Percentiles rank a stretch among this genome's conserved stretches.
Evolutionary conservation across 768 basidiomycete species (phyloP).

Genomic region (Boletellus emodensis): DNA sequence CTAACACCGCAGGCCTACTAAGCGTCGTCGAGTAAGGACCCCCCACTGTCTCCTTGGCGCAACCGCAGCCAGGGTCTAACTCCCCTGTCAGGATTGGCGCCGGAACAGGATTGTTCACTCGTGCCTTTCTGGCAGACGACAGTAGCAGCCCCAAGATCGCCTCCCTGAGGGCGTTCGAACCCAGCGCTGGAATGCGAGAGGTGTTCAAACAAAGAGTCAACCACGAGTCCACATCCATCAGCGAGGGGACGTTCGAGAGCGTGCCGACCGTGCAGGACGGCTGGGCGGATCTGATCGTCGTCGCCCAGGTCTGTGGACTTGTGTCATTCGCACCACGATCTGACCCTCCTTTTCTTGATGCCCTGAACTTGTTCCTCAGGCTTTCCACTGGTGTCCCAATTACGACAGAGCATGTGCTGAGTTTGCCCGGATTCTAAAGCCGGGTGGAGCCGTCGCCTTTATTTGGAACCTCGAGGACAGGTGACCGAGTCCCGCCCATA

Average conservation of each 20-base stretch:
- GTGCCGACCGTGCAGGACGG: constrained; percentile 52
- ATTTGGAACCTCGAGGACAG: constrained; percentile 93
- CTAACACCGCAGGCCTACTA: constrained; percentile 38
- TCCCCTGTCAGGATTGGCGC: constrained; percentile 59
- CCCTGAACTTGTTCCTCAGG: constrained; percentile 42
- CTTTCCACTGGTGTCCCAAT: constrained; percentile 92
- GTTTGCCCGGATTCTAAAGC: constrained; percentile 77
- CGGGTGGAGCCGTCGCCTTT: constrained; percentile 62
- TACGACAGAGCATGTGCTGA: constrained; percentile 68
- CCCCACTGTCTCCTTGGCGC: constrained; percentile 1
- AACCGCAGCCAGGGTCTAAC: not conserved
- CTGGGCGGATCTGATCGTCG: constrained; percentile 75
- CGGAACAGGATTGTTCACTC: constrained; percentile 88
- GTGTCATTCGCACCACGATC: not conserved
- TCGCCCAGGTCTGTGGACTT: constrained; percentile 58
- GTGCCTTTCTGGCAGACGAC: constrained; percentile 66
- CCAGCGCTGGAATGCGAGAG: constrained; percentile 81
- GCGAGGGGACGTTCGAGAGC: constrained; percentile 68
- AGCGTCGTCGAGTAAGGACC: constrained; percentile 66
- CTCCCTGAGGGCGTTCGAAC: constrained; percentile 70
- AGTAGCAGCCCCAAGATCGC: constrained; percentile 49
- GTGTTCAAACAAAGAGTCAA: constrained; percentile 55
- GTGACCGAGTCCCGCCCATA: constrained; percentile 27
- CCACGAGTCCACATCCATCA: constrained; percentile 49
- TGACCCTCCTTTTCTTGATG: constrained; percentile 4